Evolutionary conservation across 2,329 filamentous ascomycete species (phyloP).

Genomic region (Xylaria sp.): DNA sequence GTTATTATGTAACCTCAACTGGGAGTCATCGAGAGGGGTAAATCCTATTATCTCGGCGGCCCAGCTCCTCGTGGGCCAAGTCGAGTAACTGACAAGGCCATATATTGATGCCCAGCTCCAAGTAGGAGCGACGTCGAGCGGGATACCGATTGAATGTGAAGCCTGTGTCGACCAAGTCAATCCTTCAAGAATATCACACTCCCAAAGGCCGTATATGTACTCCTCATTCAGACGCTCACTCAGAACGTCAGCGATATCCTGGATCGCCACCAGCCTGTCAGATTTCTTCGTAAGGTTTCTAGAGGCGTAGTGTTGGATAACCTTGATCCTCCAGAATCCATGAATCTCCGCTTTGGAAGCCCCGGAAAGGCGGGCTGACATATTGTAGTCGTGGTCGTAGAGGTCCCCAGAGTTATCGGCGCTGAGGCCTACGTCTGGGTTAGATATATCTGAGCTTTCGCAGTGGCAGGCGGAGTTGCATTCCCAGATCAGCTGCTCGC

Average conservation of each 20-base stretch:
- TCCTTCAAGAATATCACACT: background rate
- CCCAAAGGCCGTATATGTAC: slow-evolving; percentile 6
- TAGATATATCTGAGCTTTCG: slow-evolving; percentile 9
- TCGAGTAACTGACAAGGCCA: background rate
- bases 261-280: slow-evolving; percentile 5
- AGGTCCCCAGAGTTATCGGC: background rate
- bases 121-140: slow-evolving; percentile 1
- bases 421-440: background rate
- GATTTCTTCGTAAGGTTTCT: slow-evolving; percentile 7
- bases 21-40: background rate
- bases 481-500: slow-evolving; percentile 9
- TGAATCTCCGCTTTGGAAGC: background rate
- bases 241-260: slow-evolving; percentile 4
- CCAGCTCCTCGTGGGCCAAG: background rate
- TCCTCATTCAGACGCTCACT: background rate
- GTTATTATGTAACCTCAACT: background rate
- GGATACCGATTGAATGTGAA: background rate
- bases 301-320: slow-evolving; percentile 8
- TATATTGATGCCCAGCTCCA: slow-evolving; percentile 13
- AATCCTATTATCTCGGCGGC: background rate
- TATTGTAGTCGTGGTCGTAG: slow-evolving; percentile 8
- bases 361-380: slow-evolving; percentile 5
- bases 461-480: slow-evolving; percentile 10
- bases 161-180: slow-evolving; percentile 5
- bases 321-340: background rate